Percentiles rank a stretch among this genome's conserved stretches.
phyloP scores from a whole-genome alignment of 164 flowering plant genomes.

The Amborella trichopoda region DNA sequence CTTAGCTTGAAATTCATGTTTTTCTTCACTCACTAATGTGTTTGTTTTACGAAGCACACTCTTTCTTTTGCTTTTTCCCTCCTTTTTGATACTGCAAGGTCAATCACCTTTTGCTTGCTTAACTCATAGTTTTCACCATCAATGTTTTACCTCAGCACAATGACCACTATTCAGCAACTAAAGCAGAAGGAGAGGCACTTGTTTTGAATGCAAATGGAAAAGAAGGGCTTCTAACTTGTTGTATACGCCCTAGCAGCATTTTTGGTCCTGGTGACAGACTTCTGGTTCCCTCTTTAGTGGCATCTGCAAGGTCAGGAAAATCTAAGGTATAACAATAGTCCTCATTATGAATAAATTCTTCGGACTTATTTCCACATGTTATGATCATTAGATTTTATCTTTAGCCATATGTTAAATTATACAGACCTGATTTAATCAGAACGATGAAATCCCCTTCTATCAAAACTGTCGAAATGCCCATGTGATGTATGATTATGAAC shows the following conservation, averaged over 20 bases:
- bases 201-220: slow-evolving; percentile 64
- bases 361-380: too few relatives aligned
- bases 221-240: slow-evolving; percentile 86
- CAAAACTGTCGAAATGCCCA: too few relatives aligned
- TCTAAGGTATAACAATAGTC: slow-evolving; percentile 86
- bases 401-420: too few relatives aligned
- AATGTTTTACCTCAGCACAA: slow-evolving; percentile 44
- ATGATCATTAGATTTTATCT: too few relatives aligned
- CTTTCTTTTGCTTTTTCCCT: background rate
- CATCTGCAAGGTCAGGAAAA: slow-evolving; percentile 92
- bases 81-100: too few relatives aligned
- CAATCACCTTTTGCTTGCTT: background rate
- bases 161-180: slow-evolving; percentile 90
- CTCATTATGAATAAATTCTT: too few relatives aligned
- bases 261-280: slow-evolving; percentile 97
- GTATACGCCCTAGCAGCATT: slow-evolving; percentile 94
- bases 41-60: background rate
- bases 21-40: too few relatives aligned
- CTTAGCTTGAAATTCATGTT: too few relatives aligned
- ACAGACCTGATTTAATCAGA: too few relatives aligned
- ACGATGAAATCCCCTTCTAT: too few relatives aligned
- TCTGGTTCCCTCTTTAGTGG: slow-evolving; percentile 79
- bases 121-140: background rate
- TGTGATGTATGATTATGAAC: too few relatives aligned
- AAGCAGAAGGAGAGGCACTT: slow-evolving; percentile 88